phyloP scores from a whole-genome alignment of 2,329 filamentous ascomycete species.

The Leptoxyphium fumago region DNA sequence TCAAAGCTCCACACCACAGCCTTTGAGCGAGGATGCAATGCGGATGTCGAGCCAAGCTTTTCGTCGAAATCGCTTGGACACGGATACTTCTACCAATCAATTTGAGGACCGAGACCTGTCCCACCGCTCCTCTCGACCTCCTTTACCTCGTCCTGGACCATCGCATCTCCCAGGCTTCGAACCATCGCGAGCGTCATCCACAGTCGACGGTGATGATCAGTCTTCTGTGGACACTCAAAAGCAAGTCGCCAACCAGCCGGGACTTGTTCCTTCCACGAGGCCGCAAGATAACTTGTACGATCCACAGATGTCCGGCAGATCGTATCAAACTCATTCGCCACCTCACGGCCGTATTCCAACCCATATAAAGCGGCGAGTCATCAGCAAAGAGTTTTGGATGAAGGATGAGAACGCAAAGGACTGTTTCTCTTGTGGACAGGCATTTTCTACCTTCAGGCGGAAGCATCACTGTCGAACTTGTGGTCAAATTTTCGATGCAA shows the following conservation, averaged over 20 bases:
- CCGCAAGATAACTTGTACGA: too few relatives aligned
- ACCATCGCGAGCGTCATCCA: constrained; percentile 30
- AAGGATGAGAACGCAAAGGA: constrained; percentile 96
- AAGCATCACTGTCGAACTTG: constrained; percentile 95
- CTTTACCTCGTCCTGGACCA: constrained; percentile 27
- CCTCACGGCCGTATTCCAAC: constrained; percentile 23
- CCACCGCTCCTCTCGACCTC: constrained; percentile 26
- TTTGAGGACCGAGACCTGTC: constrained; percentile 26
- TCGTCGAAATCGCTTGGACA: neutral
- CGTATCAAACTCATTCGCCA: neutral
- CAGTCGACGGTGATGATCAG: constrained; percentile 24
- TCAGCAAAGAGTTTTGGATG: constrained; percentile 98
- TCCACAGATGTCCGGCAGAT: too few relatives aligned
- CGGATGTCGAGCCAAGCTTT: neutral
- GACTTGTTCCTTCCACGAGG: constrained; percentile 11
- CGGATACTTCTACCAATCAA: too few relatives aligned
- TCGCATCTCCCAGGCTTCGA: constrained; percentile 35
- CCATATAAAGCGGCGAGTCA: constrained; percentile 69
- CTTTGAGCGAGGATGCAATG: neutral
- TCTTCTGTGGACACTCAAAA: constrained; percentile 12
- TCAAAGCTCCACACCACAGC: neutral
- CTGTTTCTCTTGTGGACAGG: constrained; percentile 80
- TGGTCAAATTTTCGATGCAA: constrained; percentile 96
- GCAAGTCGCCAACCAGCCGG: constrained; percentile 2
- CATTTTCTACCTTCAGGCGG: constrained; percentile 83